These are phyloP conservation scores for Leishmania tarentolae DNA, from an alignment of 208 protist genomes.

Conservation along the genomic window DNA sequence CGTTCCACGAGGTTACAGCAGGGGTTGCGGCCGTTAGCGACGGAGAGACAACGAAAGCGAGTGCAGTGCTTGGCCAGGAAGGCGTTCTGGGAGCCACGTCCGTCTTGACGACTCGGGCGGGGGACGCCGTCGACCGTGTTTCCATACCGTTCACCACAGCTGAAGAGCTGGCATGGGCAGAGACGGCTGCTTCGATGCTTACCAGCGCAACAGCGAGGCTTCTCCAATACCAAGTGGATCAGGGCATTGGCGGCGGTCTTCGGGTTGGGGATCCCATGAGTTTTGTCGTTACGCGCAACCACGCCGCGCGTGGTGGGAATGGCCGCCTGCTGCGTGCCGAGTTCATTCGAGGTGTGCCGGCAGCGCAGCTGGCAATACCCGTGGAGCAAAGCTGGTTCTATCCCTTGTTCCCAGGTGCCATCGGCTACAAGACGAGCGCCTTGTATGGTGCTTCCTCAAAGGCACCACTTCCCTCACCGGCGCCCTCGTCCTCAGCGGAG, in stretches of 20 bases:
- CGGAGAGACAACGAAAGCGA: neutral
- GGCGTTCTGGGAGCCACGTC: slow-evolving; percentile 14
- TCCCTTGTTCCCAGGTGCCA: slow-evolving; percentile 40
- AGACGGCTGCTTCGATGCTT: slow-evolving; percentile 44
- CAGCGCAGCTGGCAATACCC: slow-evolving; percentile 41
- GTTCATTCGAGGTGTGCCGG: slow-evolving; percentile 54
- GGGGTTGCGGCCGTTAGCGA: neutral
- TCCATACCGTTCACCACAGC: slow-evolving; percentile 28
- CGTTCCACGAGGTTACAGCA: neutral
- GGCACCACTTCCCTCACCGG: neutral
- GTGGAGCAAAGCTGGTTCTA: slow-evolving; percentile 81
- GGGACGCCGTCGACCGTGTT: slow-evolving; percentile 24
- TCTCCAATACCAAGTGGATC: slow-evolving; percentile 52
- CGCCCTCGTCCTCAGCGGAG: neutral
- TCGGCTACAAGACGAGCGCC: slow-evolving; percentile 29
- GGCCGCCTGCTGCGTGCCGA: slow-evolving; percentile 70
- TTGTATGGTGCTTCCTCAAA: neutral
- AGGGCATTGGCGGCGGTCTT: slow-evolving; percentile 33
- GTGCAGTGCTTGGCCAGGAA: neutral
- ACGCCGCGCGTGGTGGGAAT: slow-evolving; percentile 33
- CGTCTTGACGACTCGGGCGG: neutral
- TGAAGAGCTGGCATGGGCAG: slow-evolving; percentile 29
- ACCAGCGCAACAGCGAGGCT: slow-evolving; percentile 47
- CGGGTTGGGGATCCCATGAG: slow-evolving; percentile 42
- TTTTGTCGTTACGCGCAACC: slow-evolving; percentile 69